These are phyloP conservation scores for Colletotrichum melonis DNA, from an alignment of 2,329 filamentous ascomycete genomes.

Conservation along the genomic window DNA sequence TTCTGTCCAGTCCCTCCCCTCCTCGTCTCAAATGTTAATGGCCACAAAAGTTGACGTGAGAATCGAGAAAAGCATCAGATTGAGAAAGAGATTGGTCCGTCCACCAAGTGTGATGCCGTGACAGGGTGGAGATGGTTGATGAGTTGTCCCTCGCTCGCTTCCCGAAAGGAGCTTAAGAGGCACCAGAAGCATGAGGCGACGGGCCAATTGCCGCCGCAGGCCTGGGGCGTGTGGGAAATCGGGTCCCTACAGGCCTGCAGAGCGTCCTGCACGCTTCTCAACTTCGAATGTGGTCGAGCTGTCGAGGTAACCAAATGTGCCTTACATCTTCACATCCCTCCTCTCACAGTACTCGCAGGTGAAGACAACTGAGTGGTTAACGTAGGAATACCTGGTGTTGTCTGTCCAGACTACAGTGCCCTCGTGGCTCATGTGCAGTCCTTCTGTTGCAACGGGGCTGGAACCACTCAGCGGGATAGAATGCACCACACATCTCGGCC, in stretches of 20 bases:
- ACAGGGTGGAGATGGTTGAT: constrained; percentile 34
- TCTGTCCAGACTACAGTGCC: too few relatives aligned
- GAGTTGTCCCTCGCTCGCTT: constrained; percentile 35
- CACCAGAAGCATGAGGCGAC: constrained; percentile 8
- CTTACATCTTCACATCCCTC: not conserved
- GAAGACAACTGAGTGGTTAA: not conserved
- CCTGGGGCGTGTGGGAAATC: constrained; percentile 29
- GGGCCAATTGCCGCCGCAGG: constrained; percentile 34
- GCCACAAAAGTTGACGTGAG: not conserved
- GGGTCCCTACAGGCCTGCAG: constrained; percentile 2
- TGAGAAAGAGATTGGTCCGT: not conserved
- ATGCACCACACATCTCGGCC: not conserved
- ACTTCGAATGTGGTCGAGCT: not conserved
- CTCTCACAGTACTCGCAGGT: not conserved
- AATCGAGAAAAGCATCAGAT: not conserved
- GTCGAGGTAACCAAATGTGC: not conserved
- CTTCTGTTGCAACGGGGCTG: constrained; percentile 7
- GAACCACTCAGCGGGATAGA: constrained; percentile 14
- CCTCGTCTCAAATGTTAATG: not conserved
- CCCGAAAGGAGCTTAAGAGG: constrained; percentile 29
- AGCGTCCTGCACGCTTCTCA: not conserved
- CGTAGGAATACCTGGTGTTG: too few relatives aligned
- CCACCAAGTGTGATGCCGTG: not conserved
- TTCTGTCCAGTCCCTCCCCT: not conserved
- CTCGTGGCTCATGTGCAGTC: not conserved